Evolutionary conservation across 257 asterid species (phyloP), one percentile per base, ranked within the genome.

Genomic region (Rubia yunnanensis): DNA sequence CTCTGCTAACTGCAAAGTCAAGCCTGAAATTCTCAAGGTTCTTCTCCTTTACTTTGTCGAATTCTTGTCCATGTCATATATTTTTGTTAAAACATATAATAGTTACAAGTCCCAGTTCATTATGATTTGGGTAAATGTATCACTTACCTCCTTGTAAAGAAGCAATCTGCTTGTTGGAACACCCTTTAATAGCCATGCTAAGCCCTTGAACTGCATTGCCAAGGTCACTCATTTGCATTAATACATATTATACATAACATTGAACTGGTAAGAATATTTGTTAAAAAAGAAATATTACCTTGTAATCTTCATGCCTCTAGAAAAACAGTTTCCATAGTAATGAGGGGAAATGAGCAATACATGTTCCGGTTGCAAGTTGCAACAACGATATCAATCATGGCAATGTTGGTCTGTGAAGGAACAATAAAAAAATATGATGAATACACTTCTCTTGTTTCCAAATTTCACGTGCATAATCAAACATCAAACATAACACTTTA

Each of bases 171-270:
- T 77, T 27, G 99, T 89, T 27, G 99, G 99, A 71, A 92, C 99
- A 31, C 99, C 99, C 84, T 89, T 73, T 89, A 92, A 92, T 24
- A 92, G 95, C 99, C 99, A 92, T 62, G 96, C 97, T 75, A 88
- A 73, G 35, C 99, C 99, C 30, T 89, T 92, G 88, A 87, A 92
- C 99, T 92, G 81, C 75, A 83, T 39, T 65, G 13, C 50, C 27
- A 76, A 67, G 64, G 53, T 50, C 27, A 50, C 5, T 5, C 32
- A 26, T 35, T 49, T 56, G 24, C 49, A 49, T 67, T 35, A 63
- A 66, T 31, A 77, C 14, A 35, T 22, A 20, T 23, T 13, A 15
- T 8, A 44, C 7, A 5, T 26, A 32, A 13, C 20, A 31, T 0
- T 14, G 28, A n/a, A 54, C 53, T 50, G 20, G 3, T 10, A 3